These are phyloP conservation scores for Erigeron philadelphicus DNA, from an alignment of 140 eudicot species.

Conservation along the genomic window DNA sequence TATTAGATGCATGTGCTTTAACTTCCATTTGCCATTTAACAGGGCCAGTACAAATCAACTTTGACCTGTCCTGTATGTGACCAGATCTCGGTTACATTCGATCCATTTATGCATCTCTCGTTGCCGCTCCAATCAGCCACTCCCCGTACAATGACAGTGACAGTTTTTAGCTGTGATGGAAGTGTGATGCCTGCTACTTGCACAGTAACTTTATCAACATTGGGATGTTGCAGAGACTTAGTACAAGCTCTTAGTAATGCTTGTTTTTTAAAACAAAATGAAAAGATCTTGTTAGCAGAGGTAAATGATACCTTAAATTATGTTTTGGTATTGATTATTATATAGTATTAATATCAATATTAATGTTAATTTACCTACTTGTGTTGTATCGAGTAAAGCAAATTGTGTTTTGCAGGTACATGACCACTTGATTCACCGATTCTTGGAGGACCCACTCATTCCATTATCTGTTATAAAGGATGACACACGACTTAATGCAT, in stretches of 20 bases:
- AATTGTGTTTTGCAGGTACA: conserved; percentile 45
- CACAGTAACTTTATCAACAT: conserved; percentile 77
- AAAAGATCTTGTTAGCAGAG: conserved; percentile 84
- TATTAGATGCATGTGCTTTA: too few species aligned
- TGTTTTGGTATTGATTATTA: background rate
- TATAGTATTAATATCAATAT: background rate
- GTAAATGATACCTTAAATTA: conserved; percentile 29
- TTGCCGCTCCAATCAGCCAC: conserved; percentile 81
- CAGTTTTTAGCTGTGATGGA: conserved; percentile 80
- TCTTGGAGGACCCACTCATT: conserved; percentile 72
- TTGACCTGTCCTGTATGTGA: conserved; percentile 81
- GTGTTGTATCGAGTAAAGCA: background rate
- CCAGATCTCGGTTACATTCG: conserved; percentile 79
- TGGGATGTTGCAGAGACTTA: conserved; percentile 76
- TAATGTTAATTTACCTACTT: conserved; percentile 1
- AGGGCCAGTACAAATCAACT: conserved; percentile 98
- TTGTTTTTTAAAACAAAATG: conserved; percentile 56
- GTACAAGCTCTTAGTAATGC: conserved; percentile 65
- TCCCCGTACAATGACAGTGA: conserved; percentile 77
- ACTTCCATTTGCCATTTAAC: conserved; percentile 28
- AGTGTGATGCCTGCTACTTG: conserved; percentile 69
- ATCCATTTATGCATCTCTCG: conserved; percentile 96
- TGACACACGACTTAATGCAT: conserved; percentile 74
- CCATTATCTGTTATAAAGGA: conserved; percentile 64
- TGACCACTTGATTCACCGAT: conserved; percentile 63